phyloP scores from a whole-genome alignment of 306 rosid genomes.

The Astragalus membranaceus region DNA sequence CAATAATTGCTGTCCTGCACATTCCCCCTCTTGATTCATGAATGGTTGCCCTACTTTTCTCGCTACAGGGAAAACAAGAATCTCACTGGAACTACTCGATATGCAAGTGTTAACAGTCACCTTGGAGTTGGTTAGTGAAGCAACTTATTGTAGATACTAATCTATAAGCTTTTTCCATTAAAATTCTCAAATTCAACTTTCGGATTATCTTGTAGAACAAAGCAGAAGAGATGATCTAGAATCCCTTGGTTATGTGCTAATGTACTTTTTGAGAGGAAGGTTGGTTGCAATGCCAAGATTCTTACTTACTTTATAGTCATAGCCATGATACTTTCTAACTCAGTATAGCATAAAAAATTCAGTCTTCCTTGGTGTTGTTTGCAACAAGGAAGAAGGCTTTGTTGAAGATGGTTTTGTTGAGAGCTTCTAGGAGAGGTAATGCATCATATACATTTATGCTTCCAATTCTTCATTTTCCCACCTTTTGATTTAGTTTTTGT shows the following conservation, averaged over 20 bases:
- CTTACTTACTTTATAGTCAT: not conserved
- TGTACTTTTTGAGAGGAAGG: slow-evolving; percentile 98
- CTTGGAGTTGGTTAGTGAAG: slow-evolving; percentile 87
- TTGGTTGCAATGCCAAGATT: not conserved
- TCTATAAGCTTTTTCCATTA: not conserved
- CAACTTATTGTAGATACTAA: slow-evolving; percentile 8
- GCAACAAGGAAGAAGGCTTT: too few species aligned
- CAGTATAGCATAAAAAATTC: slow-evolving; percentile 16
- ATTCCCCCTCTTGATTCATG: not conserved
- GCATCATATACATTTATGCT: too few species aligned
- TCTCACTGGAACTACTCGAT: slow-evolving; percentile 98
- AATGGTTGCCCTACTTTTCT: slow-evolving; percentile 3
- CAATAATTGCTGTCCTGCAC: not conserved
- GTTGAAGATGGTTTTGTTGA: too few species aligned
- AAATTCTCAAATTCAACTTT: not conserved
- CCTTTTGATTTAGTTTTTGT: too few species aligned
- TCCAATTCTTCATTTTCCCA: too few species aligned
- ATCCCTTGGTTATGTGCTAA: slow-evolving; percentile 95
- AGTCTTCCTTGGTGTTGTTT: slow-evolving; percentile 99
- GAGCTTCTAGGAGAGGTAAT: too few species aligned
- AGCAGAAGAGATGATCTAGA: slow-evolving; percentile 99
- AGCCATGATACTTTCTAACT: slow-evolving; percentile 9
- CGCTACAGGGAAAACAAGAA: slow-evolving; percentile 87
- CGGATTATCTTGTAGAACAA: slow-evolving; percentile 62
- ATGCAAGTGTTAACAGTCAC: slow-evolving; percentile 98